Evolutionary conservation across 345 rosid genomes (phyloP), one percentile per base, ranked within the genome.

Genomic region (Corchorus capsularis): DNA sequence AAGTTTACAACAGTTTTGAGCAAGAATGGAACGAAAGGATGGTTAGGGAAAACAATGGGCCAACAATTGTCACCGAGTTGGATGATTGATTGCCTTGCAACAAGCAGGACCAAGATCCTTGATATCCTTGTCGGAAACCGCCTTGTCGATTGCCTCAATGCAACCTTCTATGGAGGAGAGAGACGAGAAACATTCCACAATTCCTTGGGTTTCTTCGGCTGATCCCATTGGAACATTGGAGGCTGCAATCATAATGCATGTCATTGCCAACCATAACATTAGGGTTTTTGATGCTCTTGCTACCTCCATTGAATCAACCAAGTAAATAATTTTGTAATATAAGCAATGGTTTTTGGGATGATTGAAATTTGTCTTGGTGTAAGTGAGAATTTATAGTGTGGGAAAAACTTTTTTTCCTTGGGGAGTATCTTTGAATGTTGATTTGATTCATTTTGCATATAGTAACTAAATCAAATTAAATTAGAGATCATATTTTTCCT

Each of bases 31-130:
- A 68, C 41, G 6, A 47, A 68, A 13, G 72, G 72, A 13, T 68
- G 39, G 15, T 68, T 6, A 10, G 72, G 72, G 8, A 47, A 47
- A 47, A 68, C 2, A 6, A 68, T 22, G 56, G 72, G 55, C 72
- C 72, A 68, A 7, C 72, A 47, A 10, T 68, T 22, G 56, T 68
- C 71, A 17, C 39, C 39, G n/a, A 67, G 41, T 19, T 20, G 39
- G 52, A n/a, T 27, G 56, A 67, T 67, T 27, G 56, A 67, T 67
- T 47, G 71, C 72, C 8, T 32, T 0, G 72, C 72, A 68, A 20
- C 72, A 68, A 54, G 15, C 39, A 8, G 4, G 56, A 47, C 49
- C 15, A 2, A 68, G 56, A 20, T 27, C 39, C 22, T 8, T 37
- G 20, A 47, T 6, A 0, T 27, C 56, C 56, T 68, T 68, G 56